Base-by-base conservation (phyloP, 2,329 filamentous ascomycete genomes). In the Alternaria solani region DNA sequence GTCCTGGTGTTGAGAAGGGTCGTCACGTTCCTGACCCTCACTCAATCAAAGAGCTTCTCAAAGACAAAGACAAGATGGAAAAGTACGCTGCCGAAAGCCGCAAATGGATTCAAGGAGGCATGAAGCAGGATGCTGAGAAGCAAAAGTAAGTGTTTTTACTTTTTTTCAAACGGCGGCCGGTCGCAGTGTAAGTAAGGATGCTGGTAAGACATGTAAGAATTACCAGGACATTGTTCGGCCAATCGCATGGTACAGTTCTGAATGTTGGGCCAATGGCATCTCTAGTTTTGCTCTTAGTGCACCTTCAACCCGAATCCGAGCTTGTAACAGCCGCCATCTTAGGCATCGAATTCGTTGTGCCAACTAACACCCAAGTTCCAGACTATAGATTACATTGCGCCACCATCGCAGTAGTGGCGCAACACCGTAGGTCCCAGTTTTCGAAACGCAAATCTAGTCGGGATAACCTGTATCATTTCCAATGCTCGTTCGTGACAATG, bases 1-100 rank as follows among this genome's bases (percentile, higher is more conserved):
- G 92, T 1, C 88, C 90, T 0, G 92, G 84, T 2, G 86, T 94
- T 18, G 88, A 94, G 80, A 91, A 89, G 78, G 93, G 92, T 20
- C 83, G 88, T 56, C 84, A 94, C 79, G 88, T 94, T 12, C 92
- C 92, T 3, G 82, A 85, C 11, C 85, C 80, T 30, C 87, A 93
- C 70, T 84, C 74, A 8, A 83, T 88, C 70, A 89, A 84, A 69
- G 88, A 90, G 25, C 77, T 90, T 55, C 57, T 86, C 47, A 83
- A 83, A 71, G 81, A 87, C 69, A 85, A 85, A 69, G 84, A 85
- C 66, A 82, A 85, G 72, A 81, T 87, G 65, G 88, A 91, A 48
- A 80, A 84, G 66, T 74, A 83, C 67, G 89, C 75, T 6, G 83
- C 79, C 30, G 75, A 82, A 55, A 71, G 80, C n/a, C 82, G 82